These are phyloP conservation scores for Cercospora sojina DNA, from an alignment of 2,329 filamentous ascomycete species.

Conservation along the genomic window DNA sequence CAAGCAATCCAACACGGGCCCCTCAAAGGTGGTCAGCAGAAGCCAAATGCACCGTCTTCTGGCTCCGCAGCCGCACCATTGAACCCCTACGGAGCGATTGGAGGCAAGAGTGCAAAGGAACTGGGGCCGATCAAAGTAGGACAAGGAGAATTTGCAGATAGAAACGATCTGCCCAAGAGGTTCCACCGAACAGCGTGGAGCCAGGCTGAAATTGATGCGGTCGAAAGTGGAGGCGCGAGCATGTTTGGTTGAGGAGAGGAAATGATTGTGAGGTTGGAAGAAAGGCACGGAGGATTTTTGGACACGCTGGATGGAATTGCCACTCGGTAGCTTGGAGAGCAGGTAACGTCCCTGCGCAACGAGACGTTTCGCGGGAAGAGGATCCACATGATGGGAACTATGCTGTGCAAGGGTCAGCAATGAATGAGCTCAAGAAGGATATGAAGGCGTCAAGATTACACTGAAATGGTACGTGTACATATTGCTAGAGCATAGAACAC, in stretches of 20 bases:
- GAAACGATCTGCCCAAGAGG: slow-evolving; percentile 78
- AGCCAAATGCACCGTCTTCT: slow-evolving; percentile 14
- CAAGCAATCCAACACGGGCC: slow-evolving; percentile 77
- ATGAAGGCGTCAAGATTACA: neutral
- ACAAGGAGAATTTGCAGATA: slow-evolving; percentile 80
- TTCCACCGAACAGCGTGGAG: slow-evolving; percentile 76
- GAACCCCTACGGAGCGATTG: slow-evolving; percentile 46
- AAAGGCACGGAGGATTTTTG: too few species aligned
- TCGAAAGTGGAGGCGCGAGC: slow-evolving; percentile 88
- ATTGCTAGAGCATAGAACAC: slow-evolving; percentile 6
- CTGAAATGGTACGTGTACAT: slow-evolving; percentile 7
- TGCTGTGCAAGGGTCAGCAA: too few species aligned
- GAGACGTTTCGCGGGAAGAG: too few species aligned
- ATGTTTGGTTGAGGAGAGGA: slow-evolving; percentile 25
- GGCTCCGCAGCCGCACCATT: slow-evolving; percentile 22
- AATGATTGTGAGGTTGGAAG: too few species aligned
- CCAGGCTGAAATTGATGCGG: slow-evolving; percentile 85
- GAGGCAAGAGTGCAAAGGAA: slow-evolving; percentile 64
- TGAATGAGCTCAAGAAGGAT: neutral
- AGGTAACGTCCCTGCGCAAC: too few species aligned
- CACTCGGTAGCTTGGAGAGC: too few species aligned
- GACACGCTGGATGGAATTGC: too few species aligned
- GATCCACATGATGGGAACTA: too few species aligned
- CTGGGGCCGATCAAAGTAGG: slow-evolving; percentile 71
- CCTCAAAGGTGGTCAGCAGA: slow-evolving; percentile 45